Conservation (phyloP, 371 early-diverging fungal genomes). For the Mortierella sp. region DNA sequence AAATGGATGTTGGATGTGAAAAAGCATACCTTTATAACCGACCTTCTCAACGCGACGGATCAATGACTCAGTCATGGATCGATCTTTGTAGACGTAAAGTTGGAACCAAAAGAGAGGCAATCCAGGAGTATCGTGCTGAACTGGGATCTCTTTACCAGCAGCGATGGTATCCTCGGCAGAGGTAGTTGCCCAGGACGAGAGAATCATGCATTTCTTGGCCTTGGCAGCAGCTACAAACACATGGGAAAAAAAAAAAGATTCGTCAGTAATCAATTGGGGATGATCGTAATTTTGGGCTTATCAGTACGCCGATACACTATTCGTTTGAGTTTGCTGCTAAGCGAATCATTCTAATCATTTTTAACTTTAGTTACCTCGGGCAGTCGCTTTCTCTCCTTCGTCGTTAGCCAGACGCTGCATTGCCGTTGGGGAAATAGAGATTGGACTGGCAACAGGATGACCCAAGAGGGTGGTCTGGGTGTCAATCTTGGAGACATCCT, state of each 20-base stretch:
- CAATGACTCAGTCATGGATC: constrained; percentile 77
- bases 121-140: constrained; percentile 55
- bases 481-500: constrained; percentile 77
- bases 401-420: constrained; percentile 73
- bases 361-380: constrained; percentile 58
- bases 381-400: constrained; percentile 74
- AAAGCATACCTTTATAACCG: constrained; percentile 76
- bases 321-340: too few species aligned
- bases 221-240: constrained; percentile 38
- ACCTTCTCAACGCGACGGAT: constrained; percentile 84
- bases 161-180: constrained; percentile 66
- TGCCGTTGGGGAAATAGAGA: constrained; percentile 64
- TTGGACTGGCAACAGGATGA: constrained; percentile 58
- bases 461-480: constrained; percentile 77
- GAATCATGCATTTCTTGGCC: constrained; percentile 65
- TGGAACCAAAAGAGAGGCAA: constrained; percentile 84
- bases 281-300: too few species aligned
- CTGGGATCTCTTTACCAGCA: constrained; percentile 55
- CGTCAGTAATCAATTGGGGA: background rate
- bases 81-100: constrained; percentile 91
- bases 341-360: too few species aligned
- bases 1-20: background rate
- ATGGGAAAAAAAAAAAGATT: background rate
- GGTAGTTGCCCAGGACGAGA: constrained; percentile 69
- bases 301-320: too few species aligned